Base-by-base conservation (phyloP, 441 rosid species). In the Populus trichocarpa region DNA sequence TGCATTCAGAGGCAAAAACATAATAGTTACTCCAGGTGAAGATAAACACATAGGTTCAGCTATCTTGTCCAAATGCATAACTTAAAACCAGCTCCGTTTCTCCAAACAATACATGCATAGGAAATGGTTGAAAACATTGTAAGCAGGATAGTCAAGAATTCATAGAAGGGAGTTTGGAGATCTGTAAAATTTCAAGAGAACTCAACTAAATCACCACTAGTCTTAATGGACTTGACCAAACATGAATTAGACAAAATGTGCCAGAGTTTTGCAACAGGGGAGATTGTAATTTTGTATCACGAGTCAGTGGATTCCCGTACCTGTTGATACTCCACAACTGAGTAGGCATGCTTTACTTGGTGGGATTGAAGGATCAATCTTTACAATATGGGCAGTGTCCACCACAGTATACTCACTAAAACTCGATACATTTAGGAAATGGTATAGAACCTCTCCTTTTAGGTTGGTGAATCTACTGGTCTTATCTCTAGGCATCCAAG, bases 301-400 rank as follows among this genome's bases (percentile, higher is more conserved):
- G 57, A 46, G 57, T 46, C 2, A 46, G 20, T 46, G 57, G 18
- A 46, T 46, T 68, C 22, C 12, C 6, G 50, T 85, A 91, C 98
- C 99, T 50, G 99, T 92, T 38, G 98, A 88, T 53, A 95, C 85
- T 73, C 99, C 97, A 22, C 99, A 95, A 64, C 97, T 86, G 26
- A 95, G 89, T 71, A 95, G 98, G 80, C 97, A 93, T 32, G 97
- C 97, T 77, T 75, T 88, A 36, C 80, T 87, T 28, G 97, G 97
- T 75, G 96, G 92, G 75, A 88, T 42, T 28, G 87, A 77, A 69
- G 90, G 84, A 80, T 93, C 94, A 13, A 93, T 82, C 86, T 90
- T 95, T 3, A 88, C 88, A 13, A 93, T 74, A 78, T 95, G 86
- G 23, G 91, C 89, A 36, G 81, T 72, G 74, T 95, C 97, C 3